Evolutionary conservation across 2,329 filamentous ascomycete genomes (phyloP), one percentile per base, ranked within the genome.

Genomic region (Clonostachys byssicola): DNA sequence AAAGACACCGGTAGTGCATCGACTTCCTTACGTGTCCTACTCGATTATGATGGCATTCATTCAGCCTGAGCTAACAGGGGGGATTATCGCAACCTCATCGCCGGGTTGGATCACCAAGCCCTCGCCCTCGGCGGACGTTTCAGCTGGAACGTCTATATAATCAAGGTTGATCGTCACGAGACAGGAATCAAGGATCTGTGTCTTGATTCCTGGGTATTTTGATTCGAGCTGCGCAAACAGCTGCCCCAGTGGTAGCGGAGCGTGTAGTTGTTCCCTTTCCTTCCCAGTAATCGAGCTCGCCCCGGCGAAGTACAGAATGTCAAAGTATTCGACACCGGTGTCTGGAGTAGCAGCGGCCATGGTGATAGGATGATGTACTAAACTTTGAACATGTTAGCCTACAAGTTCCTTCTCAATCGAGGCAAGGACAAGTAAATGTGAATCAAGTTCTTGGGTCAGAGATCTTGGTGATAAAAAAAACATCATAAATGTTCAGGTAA

Each of bases 11-110:
- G 23, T 3, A 30, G 23, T 30, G 23, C 23, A 30, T 30, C 10
- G 23, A 9, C 23, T 30, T 30, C 23, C 8, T 30, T 9, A 30
- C 23, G 23, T 9, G 23, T 30, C 23, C 23, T 9, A 9, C 23
- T 30, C 23, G 23, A 30, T 30, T 30, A 3, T 30, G 8, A 45
- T 23, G 48, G 5, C 40, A 38, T 16, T 42, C 49, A 44, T 48
- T 76, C 66, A 94, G 5, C 89, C 89, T 36, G 89, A 91, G 72
- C 89, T 95, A 54, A 95, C 90, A 10, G 90, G 89, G 34, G 90
- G 89, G 48, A 95, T 92, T 35, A 95, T 86, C 40, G 87, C 90
- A 47, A 95, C 88, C 69, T 95, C 90, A 60, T 95, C 89, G 30
- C 85, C 88, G 52, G 81, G 81, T 45, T 81, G 68, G 48, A 95